Conservation (phyloP, 2,329 filamentous ascomycete genomes). For the Hyphodiscus sp. region DNA sequence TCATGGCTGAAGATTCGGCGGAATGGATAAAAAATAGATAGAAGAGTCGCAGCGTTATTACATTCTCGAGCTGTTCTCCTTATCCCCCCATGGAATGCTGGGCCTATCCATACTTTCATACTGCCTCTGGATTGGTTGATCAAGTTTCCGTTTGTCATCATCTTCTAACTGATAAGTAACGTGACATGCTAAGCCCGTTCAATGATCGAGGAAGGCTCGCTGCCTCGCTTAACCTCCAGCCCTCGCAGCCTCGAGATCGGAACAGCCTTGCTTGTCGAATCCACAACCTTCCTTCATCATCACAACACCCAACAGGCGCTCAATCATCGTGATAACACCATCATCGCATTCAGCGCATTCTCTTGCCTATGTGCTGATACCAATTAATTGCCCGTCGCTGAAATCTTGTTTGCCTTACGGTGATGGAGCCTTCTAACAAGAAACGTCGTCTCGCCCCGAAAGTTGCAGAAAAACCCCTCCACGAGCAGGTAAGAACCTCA, state of each 20-base stretch:
- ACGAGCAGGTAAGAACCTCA: constrained; percentile 26
- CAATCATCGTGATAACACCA: constrained; percentile 18
- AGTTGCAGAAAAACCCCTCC: constrained; percentile 26
- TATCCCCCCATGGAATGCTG: neutral
- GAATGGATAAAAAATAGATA: neutral
- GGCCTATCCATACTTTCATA: neutral
- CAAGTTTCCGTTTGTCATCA: neutral
- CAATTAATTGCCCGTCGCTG: constrained; percentile 12
- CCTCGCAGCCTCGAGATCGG: neutral
- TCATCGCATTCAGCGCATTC: constrained; percentile 2
- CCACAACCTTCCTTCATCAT: constrained; percentile 14
- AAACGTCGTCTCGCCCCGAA: constrained; percentile 32
- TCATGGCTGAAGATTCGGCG: neutral
- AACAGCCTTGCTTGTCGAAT: constrained; percentile 12
- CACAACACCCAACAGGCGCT: constrained; percentile 9
- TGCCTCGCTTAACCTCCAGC: neutral
- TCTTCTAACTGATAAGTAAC: neutral
- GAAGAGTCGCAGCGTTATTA: neutral
- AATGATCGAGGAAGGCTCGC: neutral
- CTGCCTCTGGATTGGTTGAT: neutral
- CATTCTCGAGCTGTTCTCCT: neutral
- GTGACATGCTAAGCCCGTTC: neutral
- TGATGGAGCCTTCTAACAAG: constrained; percentile 30
- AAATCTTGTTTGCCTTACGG: constrained; percentile 16
- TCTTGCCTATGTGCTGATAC: neutral